These are phyloP conservation scores for Globisporangium canariense DNA, from an alignment of 352 stramenopile species.

Conservation along the genomic window DNA sequence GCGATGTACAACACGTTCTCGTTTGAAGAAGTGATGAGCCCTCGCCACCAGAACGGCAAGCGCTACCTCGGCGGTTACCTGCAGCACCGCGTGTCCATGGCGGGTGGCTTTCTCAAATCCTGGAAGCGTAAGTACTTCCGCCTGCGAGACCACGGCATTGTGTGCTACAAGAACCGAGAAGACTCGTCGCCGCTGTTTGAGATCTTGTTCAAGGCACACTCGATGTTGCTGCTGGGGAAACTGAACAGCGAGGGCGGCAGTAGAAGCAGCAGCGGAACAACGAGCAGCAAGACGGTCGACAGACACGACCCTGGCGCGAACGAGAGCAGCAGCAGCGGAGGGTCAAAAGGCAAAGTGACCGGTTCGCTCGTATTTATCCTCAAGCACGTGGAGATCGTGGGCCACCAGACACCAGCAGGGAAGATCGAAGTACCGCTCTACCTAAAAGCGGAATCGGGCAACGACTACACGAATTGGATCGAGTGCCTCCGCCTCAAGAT, in stretches of 20 bases:
- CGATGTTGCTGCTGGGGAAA: conserved; percentile 32
- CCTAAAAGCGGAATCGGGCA: conserved; percentile 46
- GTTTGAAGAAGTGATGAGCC: conserved; percentile 54
- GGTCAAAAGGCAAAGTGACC: conserved; percentile 13
- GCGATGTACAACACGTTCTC: conserved; percentile 22
- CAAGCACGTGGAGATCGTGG: conserved; percentile 44
- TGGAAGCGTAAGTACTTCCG: conserved; percentile 77
- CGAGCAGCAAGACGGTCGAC: neutral
- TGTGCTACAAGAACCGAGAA: conserved; percentile 60
- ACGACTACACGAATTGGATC: conserved; percentile 42
- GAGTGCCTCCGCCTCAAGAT: conserved; percentile 51
- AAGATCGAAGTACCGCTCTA: conserved; percentile 45
- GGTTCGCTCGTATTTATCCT: conserved; percentile 40
- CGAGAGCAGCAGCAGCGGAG: neutral
- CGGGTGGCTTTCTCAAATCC: conserved; percentile 57
- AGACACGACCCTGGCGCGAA: neutral
- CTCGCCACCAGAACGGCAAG: conserved; percentile 46
- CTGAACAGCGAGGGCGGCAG: neutral
- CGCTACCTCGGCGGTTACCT: conserved; percentile 57
- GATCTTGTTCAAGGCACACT: conserved; percentile 51
- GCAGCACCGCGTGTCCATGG: conserved; percentile 49
- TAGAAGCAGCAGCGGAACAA: neutral
- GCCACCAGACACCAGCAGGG: conserved; percentile 29
- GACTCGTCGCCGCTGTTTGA: conserved; percentile 51
- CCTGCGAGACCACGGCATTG: conserved; percentile 53